These are phyloP conservation scores for Russula foetens DNA, from an alignment of 768 basidiomycete species.

Conservation along the genomic window DNA sequence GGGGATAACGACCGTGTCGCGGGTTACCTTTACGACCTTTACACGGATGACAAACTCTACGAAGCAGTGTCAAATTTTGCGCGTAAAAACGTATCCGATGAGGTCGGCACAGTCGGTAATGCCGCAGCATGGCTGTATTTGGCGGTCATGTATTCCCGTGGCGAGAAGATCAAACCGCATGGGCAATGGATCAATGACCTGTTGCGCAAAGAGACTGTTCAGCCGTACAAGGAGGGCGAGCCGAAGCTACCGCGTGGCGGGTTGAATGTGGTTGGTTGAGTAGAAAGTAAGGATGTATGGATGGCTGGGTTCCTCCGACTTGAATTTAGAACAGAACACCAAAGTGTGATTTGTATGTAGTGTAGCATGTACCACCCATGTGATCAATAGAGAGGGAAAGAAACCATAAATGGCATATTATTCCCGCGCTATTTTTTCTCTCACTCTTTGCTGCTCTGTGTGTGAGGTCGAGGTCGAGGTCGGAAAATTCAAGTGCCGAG, in stretches of 20 bases:
- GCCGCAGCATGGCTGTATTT: conserved; percentile 58
- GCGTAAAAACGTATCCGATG: conserved; percentile 70
- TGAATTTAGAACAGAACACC: conserved; percentile 2
- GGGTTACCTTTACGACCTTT: conserved; percentile 64
- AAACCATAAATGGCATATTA: neutral
- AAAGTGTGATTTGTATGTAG: conserved; percentile 3
- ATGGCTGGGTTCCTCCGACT: neutral
- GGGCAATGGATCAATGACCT: conserved; percentile 84
- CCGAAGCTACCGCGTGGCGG: conserved; percentile 56
- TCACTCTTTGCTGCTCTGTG: neutral
- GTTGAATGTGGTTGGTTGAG: conserved; percentile 11
- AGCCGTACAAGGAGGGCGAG: conserved; percentile 58
- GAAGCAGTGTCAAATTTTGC: conserved; percentile 39
- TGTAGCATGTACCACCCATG: neutral
- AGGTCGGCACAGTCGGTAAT: conserved; percentile 80
- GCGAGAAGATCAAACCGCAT: conserved; percentile 68
- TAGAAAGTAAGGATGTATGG: neutral
- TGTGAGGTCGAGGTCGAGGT: too few relatives aligned
- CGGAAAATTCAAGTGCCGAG: neutral
- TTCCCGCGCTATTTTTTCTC: neutral
- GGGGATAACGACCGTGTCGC: conserved; percentile 75
- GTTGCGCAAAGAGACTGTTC: conserved; percentile 65
- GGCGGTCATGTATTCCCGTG: conserved; percentile 72
- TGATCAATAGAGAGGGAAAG: too few relatives aligned
- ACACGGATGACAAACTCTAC: conserved; percentile 62